Percentiles rank a stretch among this genome's conserved stretches.
These are phyloP conservation scores for Diaporthe longicolla DNA, from an alignment of 2,329 filamentous ascomycete genomes.

Conservation along the genomic window DNA sequence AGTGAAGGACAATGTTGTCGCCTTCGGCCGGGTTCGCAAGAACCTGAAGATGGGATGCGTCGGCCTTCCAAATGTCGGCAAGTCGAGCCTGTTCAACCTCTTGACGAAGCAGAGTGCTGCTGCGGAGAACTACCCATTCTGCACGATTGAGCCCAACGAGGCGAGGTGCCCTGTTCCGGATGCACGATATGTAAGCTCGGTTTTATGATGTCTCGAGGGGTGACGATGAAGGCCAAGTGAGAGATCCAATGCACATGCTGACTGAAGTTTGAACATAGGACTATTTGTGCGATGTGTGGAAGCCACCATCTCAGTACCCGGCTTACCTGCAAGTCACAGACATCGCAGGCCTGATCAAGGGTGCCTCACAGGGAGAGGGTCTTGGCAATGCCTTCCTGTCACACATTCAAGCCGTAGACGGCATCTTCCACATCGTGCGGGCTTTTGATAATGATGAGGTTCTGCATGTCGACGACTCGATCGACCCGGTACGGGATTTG, in stretches of 20 bases:
- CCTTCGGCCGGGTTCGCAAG: slow-evolving; percentile 59
- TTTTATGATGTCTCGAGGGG: not conserved
- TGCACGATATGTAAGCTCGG: slow-evolving; percentile 56
- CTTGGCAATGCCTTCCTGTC: slow-evolving; percentile 62
- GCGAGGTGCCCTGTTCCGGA: slow-evolving; percentile 61
- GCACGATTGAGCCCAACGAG: slow-evolving; percentile 63
- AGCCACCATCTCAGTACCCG: slow-evolving; percentile 61
- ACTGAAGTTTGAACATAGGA: slow-evolving; percentile 49
- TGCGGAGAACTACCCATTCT: slow-evolving; percentile 62
- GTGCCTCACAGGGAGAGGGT: slow-evolving; percentile 59
- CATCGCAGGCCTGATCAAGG: slow-evolving; percentile 61
- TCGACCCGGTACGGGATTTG: slow-evolving; percentile 60
- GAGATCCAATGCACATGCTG: slow-evolving; percentile 32
- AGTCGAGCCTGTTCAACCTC: slow-evolving; percentile 61
- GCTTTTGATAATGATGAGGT: slow-evolving; percentile 62
- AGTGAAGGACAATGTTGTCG: slow-evolving; percentile 60
- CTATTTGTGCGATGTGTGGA: slow-evolving; percentile 61
- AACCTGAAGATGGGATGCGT: slow-evolving; percentile 64
- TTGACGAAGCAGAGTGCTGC: slow-evolving; percentile 61
- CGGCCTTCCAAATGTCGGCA: slow-evolving; percentile 61
- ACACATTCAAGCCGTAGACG: slow-evolving; percentile 62
- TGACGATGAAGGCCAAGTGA: not conserved
- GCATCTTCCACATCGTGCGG: slow-evolving; percentile 61
- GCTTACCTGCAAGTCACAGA: slow-evolving; percentile 61
- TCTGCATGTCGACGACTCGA: slow-evolving; percentile 61